These are phyloP conservation scores for Tolypocladium sp. DNA, from an alignment of 2,329 filamentous ascomycete species.

Conservation along the genomic window DNA sequence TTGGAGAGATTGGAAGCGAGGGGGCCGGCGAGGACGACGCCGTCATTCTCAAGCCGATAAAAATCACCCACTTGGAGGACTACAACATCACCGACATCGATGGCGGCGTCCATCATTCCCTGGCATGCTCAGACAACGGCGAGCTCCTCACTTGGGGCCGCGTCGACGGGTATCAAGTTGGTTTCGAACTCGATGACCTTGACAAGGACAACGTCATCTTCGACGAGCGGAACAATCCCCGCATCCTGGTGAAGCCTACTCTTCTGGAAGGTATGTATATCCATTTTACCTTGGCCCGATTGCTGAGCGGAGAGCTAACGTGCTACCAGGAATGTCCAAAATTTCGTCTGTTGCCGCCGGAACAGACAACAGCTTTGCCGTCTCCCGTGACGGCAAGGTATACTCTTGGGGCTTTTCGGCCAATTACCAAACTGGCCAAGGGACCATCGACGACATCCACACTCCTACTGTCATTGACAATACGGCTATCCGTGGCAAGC, in stretches of 20 bases:
- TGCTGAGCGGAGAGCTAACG: neutral
- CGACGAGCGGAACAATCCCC: constrained; percentile 52
- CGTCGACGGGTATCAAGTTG: constrained; percentile 42
- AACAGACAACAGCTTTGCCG: constrained; percentile 65
- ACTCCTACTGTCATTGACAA: constrained; percentile 76
- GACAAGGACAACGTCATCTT: constrained; percentile 46
- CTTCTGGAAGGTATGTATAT: constrained; percentile 31
- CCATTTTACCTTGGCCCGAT: neutral
- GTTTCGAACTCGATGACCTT: constrained; percentile 44
- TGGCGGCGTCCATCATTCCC: constrained; percentile 68
- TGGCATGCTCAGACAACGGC: constrained; percentile 48
- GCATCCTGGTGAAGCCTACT: constrained; percentile 48
- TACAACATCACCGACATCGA: constrained; percentile 59
- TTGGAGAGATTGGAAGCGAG: constrained; percentile 64
- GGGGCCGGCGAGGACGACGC: constrained; percentile 43
- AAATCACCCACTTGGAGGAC: constrained; percentile 55
- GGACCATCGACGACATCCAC: constrained; percentile 69
- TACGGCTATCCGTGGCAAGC: constrained; percentile 66
- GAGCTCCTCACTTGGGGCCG: constrained; percentile 53
- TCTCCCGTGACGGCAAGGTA: constrained; percentile 60
- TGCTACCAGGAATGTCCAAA: constrained; percentile 35
- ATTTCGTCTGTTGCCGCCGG: constrained; percentile 50
- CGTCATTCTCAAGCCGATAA: constrained; percentile 62
- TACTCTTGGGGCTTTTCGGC: constrained; percentile 76
- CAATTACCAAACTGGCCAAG: constrained; percentile 72